Evolutionary conservation across 2,329 filamentous ascomycete species (phyloP).

Genomic region (Fusarium multiceps): DNA sequence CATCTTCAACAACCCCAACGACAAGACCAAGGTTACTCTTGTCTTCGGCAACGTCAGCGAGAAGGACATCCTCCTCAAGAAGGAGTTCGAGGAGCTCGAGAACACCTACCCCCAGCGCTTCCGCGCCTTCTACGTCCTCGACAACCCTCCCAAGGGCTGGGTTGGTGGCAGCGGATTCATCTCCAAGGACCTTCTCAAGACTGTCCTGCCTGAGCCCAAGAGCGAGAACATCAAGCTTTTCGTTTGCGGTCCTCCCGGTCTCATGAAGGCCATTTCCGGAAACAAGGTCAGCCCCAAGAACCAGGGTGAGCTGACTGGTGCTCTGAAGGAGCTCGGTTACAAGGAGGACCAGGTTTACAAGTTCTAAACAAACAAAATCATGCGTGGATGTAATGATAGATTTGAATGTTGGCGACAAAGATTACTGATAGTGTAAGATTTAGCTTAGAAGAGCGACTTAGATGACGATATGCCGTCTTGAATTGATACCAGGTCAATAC

Average conservation of each 20-base stretch:
- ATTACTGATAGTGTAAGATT: conserved; percentile 39
- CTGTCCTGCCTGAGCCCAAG: conserved; percentile 92
- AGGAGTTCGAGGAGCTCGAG: conserved; percentile 86
- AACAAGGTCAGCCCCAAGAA: conserved; percentile 91
- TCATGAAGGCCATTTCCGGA: conserved; percentile 95
- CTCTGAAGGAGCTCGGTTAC: conserved; percentile 83
- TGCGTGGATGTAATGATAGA: conserved; percentile 18
- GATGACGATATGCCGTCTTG: conserved; percentile 35
- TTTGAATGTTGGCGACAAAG: conserved; percentile 10
- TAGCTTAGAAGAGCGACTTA: conserved; percentile 45
- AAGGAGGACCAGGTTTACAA: conserved; percentile 87
- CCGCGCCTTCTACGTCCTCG: conserved; percentile 92
- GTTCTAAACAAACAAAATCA: conserved; percentile 66
- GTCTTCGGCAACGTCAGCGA: conserved; percentile 91
- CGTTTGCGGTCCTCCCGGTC: conserved; percentile 89
- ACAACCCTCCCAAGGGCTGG: conserved; percentile 86
- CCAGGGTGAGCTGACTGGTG: conserved; percentile 88
- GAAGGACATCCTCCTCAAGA: conserved; percentile 91
- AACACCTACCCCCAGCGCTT: conserved; percentile 96
- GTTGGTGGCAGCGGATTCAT: conserved; percentile 81
- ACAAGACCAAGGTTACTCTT: conserved; percentile 97
- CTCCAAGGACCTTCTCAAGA: conserved; percentile 93
- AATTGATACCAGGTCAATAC: conserved; percentile 37
- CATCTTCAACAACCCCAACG: conserved; percentile 95
- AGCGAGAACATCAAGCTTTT: conserved; percentile 94